Evolutionary conservation across 352 stramenopile genomes (phyloP), one percentile per base, ranked within the genome.

Genomic region (Phytophthora crassamura): DNA sequence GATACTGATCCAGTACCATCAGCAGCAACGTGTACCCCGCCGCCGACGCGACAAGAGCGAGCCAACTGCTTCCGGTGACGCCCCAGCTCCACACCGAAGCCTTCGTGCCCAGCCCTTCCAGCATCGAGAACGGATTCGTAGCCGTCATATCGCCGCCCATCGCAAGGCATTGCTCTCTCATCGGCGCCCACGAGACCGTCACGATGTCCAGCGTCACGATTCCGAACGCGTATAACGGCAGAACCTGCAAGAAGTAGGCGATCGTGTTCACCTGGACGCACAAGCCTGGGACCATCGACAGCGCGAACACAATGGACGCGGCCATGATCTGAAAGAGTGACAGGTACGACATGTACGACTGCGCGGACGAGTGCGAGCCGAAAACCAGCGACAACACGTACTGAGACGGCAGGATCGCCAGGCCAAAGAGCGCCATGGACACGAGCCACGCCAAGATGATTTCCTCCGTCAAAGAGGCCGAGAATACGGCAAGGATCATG

Each of bases 311-410:
- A 16, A 89, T 59, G 0, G 66, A 78, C 2, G 67, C 66, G 9
- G 68, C 84, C 49, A 95, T 56, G 12, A 93, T 75, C 63, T 95
- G 86, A 46, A 93, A 95, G 7, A 84, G 36, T 28, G 78, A 81
- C 7, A 78, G 52, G 67, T 88, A 93, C 53, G 83, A 88, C 72
- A 93, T 84, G 62, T 89, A 82, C 32, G 86, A 91, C 56, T 93
- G 86, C 7, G 86, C 86, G 0, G 86, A 93, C 45, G 86, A 90
- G 40, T 91, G 81, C 7, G 86, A 95, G 43, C 64, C 50, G 59
- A 95, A 95, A 12, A 80, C 49, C n/a, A 93, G 64, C 25, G 82
- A 91, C 9, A 73, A 61, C 0, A 86, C 43, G 59, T 95, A 93
- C 62, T 84, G 74, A 48, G 88, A 89, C 12, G 83, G 82, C 4